Conservation (phyloP, 148 eudicot genomes). For the Spergularia marina region DNA sequence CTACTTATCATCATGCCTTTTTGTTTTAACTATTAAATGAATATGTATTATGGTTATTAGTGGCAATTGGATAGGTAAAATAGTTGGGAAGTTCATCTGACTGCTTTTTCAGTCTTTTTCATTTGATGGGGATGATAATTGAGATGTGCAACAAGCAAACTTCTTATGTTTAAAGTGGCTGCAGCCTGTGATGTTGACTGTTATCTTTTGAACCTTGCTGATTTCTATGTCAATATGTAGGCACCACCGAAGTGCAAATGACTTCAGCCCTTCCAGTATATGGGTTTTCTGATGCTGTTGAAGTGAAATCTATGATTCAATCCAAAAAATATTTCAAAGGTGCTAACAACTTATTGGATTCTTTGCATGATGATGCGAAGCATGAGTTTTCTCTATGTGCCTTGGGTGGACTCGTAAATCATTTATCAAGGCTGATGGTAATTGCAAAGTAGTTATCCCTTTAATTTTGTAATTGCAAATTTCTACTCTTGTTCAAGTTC, state of each 20-base stretch:
- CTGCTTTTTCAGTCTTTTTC: not conserved
- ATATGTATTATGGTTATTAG: not conserved
- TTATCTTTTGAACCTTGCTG: not conserved
- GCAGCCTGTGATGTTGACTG: slow-evolving; percentile 3
- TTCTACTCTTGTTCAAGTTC: not conserved
- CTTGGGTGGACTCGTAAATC: slow-evolving; percentile 76
- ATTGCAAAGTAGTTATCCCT: not conserved
- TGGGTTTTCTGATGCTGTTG: slow-evolving; percentile 53
- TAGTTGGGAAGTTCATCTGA: not conserved
- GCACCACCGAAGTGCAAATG: slow-evolving; percentile 46
- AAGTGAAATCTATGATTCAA: slow-evolving; percentile 59
- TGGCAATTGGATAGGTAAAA: not conserved
- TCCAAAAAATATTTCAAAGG: slow-evolving; percentile 72
- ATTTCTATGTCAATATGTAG: slow-evolving; percentile 35
- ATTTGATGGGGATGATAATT: not conserved
- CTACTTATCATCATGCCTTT: not conserved
- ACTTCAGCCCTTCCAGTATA: slow-evolving; percentile 49
- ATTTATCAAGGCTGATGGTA: slow-evolving; percentile 78
- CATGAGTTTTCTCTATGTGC: slow-evolving; percentile 70
- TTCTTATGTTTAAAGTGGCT: not conserved
- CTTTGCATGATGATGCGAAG: slow-evolving; percentile 50
- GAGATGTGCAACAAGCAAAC: not conserved
- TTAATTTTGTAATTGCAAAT: slow-evolving; percentile 4
- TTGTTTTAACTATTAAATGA: not conserved
- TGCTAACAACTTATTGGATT: slow-evolving; percentile 46